Base-by-base conservation (phyloP, 176 grass and related monocot genomes). In the Triticum timopheevii region DNA sequence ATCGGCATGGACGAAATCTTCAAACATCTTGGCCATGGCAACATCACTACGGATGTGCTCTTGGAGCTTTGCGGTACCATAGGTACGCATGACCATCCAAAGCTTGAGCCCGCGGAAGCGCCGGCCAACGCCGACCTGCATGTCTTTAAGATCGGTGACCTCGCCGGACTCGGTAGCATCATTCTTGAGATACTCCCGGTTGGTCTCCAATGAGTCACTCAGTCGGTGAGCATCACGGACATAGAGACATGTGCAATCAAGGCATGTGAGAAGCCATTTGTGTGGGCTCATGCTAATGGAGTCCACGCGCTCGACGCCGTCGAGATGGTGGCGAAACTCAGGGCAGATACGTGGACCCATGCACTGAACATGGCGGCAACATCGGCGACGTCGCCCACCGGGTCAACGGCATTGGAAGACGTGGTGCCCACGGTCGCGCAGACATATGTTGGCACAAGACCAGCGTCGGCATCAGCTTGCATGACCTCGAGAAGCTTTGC, bases 131-230 rank as follows among this genome's bases (percentile, higher is more conserved):
- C 69, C 36, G 20, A 72, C 69, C 36, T 72, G 69, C 69, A 72
- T 72, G 69, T 72, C 69, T 36, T 72, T 72, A n/a, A 72, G 69
- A 39, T 72, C 69, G 10, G 69, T 72, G 69, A 42, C 69, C 69
- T 72, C 69, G 10, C 69, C 69, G 5, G 69, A 72, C 4, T 72
- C 69, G 20, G 69, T 72, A 42, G 69, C 36, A 1, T 72, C 69
- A 22, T 72, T 72, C 69, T 72, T 72, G 35, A 72, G 69, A 36
- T 72, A 72, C 36, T 72, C 69, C 36, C 36, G 69, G 5, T 72
- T 72, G 1, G 69, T 72, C 69, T 40, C 69, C 2, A 72, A 22
- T 5, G 69, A 72, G 22, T 72, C 69, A 5, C 36, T 72, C 9
- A 72, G 20, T 22, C 69, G 69, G 69, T 72, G 69, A 13, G 69